Evolutionary conservation across 2,329 filamentous ascomycete species (phyloP).

Genomic region (Cytospora paraplurivora): DNA sequence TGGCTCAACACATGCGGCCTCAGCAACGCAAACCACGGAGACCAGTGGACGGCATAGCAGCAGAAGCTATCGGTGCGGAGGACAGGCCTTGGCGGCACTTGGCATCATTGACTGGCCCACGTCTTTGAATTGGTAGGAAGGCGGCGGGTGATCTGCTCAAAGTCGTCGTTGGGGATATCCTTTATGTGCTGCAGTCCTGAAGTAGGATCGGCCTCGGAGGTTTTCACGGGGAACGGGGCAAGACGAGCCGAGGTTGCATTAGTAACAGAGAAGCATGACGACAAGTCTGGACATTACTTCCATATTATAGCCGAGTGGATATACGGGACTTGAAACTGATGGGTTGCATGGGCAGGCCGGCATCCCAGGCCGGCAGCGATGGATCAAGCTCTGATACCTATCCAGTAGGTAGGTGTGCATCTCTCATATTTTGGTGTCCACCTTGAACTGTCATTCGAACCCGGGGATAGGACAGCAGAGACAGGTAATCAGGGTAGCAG

Average conservation of each 20-base stretch:
- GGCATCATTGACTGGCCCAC: constrained; percentile 4
- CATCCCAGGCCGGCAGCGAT: neutral
- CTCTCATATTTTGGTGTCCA: constrained; percentile 4
- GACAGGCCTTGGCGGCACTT: constrained; percentile 9
- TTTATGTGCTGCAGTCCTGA: constrained; percentile 6
- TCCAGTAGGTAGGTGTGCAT: neutral
- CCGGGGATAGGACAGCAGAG: neutral
- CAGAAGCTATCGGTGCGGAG: constrained; percentile 16
- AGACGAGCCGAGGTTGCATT: constrained; percentile 8
- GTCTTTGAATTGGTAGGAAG: constrained; percentile 6
- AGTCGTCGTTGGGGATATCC: neutral
- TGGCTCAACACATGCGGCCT: neutral
- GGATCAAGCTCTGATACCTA: neutral
- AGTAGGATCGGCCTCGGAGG: constrained; percentile 9
- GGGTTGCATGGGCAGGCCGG: neutral
- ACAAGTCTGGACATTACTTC: constrained; percentile 18
- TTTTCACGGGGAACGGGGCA: neutral
- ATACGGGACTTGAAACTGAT: neutral
- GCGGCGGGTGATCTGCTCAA: constrained; percentile 1
- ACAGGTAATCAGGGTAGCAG: neutral
- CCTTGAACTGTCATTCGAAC: constrained; percentile 3
- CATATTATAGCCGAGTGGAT: constrained; percentile 12
- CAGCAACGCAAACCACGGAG: constrained; percentile 16
- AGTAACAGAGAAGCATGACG: constrained; percentile 3
- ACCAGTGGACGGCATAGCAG: constrained; percentile 18